phyloP scores from a whole-genome alignment of 331 rosid species.

The Pyracantha coccinea region DNA sequence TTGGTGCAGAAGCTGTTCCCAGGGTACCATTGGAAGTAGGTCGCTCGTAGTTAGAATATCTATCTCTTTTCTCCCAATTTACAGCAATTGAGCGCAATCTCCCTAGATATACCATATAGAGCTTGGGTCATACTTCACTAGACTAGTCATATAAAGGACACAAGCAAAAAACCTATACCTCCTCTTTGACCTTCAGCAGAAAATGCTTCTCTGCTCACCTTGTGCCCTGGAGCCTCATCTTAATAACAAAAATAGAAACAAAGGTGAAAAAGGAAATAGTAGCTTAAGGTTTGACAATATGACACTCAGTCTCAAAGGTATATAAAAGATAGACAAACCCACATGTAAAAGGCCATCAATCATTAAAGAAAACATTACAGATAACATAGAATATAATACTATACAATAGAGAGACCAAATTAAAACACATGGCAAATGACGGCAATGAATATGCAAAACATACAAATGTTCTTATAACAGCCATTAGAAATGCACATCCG shows the following conservation, averaged over 20 bases:
- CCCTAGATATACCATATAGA: constrained; percentile 36
- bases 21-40: constrained; percentile 45
- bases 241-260: background rate
- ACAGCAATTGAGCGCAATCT: constrained; percentile 57
- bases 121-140: constrained; percentile 15
- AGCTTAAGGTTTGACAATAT: background rate
- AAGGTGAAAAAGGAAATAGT: background rate
- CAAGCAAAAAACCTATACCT: constrained; percentile 38
- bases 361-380: background rate
- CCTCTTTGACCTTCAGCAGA: constrained; percentile 60
- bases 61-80: constrained; percentile 81
- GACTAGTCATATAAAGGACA: constrained; percentile 13
- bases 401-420: background rate
- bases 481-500: background rate
- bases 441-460: background rate
- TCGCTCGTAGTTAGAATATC: constrained; percentile 53
- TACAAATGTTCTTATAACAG: background rate
- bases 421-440: background rate
- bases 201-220: constrained; percentile 48
- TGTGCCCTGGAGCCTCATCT: constrained; percentile 68
- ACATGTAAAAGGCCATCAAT: background rate
- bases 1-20: constrained; percentile 44
- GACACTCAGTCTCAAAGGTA: background rate
- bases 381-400: background rate
- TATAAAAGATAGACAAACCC: background rate